Evolutionary conservation across 192 early-diverging fungal genomes (phyloP).

Genomic region (Coemansia sp.): DNA sequence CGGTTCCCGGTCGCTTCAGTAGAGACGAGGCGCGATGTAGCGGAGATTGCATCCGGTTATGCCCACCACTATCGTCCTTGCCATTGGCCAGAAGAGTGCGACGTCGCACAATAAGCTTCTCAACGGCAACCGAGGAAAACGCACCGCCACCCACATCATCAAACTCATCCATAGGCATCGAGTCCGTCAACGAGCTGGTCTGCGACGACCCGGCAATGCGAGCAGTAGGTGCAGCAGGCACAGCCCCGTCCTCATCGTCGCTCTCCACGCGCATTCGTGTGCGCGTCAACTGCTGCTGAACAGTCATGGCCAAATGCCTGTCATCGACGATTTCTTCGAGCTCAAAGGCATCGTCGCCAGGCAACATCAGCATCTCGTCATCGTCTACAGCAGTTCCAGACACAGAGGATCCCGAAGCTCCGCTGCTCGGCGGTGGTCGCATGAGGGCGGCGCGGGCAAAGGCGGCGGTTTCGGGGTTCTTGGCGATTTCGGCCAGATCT

Average conservation of each 20-base stretch:
- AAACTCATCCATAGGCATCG: background rate
- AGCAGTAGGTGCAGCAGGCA: background rate
- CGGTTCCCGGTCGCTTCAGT: constrained; percentile 29
- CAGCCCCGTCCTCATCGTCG: constrained; percentile 7
- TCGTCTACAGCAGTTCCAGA: background rate
- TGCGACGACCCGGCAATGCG: constrained; percentile 8
- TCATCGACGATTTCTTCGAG: constrained; percentile 43
- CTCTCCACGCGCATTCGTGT: constrained; percentile 18
- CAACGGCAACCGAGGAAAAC: constrained; percentile 35
- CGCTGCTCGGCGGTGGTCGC: constrained; percentile 15
- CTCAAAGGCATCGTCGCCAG: constrained; percentile 15
- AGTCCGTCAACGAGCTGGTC: background rate
- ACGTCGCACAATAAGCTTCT: constrained; percentile 41
- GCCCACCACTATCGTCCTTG: background rate
- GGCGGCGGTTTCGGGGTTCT: constrained; percentile 52
- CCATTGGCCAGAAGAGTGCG: constrained; percentile 10
- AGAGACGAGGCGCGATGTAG: background rate
- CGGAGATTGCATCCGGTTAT: background rate
- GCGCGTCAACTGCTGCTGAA: constrained; percentile 25
- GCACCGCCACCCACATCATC: constrained; percentile 14
- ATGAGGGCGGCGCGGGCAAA: constrained; percentile 53
- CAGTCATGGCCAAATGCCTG: constrained; percentile 6
- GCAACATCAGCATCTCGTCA: constrained; percentile 17
- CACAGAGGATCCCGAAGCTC: no score
- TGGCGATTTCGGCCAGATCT: constrained; percentile 41